Base-by-base conservation (phyloP, 345 rosid genomes). In the Odontarrhena argentea region DNA sequence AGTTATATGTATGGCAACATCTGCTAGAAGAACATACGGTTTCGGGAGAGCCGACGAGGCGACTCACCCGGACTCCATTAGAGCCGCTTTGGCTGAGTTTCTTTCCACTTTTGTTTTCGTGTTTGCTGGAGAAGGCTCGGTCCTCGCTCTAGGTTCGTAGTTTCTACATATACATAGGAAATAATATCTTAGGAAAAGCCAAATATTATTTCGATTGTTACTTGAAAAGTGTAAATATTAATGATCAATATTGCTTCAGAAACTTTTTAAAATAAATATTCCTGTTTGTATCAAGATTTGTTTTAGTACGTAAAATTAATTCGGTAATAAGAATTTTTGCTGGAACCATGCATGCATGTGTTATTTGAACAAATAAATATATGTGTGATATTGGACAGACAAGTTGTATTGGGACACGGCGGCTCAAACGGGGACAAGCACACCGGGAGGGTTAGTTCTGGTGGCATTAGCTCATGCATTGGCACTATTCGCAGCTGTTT, bases 111-210 rank as follows among this genome's bases (percentile, higher is more conserved):
- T 80, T 60, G 81, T 85, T 78, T 87, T 87, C 42, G 88, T 89
- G 30, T 89, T 89, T 11, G 87, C 89, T 11, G 89, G 94, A 47
- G 94, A 83, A 74, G 96, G 96, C 73, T 85, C 87, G 26, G 51
- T 82, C 44, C 87, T 90, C 24, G 92, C 97, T 75, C 85, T 90
- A 46, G 69, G 75, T 71, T 37, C 12, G 63, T 53, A 6, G 4
- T 43, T 34, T 26, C 15, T 58, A 26, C 30, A 7, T 41, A 46
- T 11, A 18, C 43, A 42, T 9, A 30, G 12, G 22, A 41, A 3
- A 52, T 40, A 6, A 52, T 40, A 6, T 63, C 40, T 3, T 15
- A 7, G 40, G 41, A 50, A 0, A 28, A 47, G 24, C 49, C 7
- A 25, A 9, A 36, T 7, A 3, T 6, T 56, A 10, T 26, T 57